phyloP scores from a whole-genome alignment of 352 stramenopile genomes.

The Globisporangium lucens region DNA sequence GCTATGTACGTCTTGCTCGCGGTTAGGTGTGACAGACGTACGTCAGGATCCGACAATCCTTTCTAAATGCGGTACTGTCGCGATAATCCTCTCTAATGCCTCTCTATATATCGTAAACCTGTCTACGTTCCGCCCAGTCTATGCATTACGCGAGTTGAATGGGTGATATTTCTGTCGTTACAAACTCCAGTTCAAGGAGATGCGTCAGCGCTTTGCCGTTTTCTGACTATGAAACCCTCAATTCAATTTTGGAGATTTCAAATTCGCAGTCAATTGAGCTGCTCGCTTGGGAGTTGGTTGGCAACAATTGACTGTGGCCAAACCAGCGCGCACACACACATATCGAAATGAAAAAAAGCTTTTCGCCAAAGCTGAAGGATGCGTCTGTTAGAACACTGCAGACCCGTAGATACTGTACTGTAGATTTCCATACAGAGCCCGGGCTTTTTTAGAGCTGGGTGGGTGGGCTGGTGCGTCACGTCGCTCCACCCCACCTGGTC shows the following conservation, averaged over 20 bases:
- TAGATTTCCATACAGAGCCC: conserved; percentile 1
- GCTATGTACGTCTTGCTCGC: neutral
- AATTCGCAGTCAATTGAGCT: neutral
- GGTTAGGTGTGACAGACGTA: conserved; percentile 2
- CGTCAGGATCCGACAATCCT: neutral
- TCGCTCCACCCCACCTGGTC: neutral
- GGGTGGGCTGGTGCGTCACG: conserved; percentile 4
- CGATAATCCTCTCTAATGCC: neutral
- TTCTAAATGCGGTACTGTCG: neutral
- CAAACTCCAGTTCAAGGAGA: neutral
- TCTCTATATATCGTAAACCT: neutral
- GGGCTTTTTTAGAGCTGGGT: neutral
- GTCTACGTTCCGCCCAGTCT: neutral
- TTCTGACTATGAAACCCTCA: neutral
- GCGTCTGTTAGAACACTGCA: neutral
- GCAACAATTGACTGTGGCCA: neutral
- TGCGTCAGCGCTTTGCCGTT: neutral
- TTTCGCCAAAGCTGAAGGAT: neutral
- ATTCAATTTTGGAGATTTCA: neutral
- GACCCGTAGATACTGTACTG: neutral
- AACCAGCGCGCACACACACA: neutral
- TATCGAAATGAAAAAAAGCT: neutral
- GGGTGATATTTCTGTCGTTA: neutral
- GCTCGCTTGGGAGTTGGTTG: neutral
- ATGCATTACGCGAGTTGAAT: conserved; percentile 1